Evolutionary conservation across 2,329 filamentous ascomycete species (phyloP).

Genomic region (Pestalotiopsis sp.): DNA sequence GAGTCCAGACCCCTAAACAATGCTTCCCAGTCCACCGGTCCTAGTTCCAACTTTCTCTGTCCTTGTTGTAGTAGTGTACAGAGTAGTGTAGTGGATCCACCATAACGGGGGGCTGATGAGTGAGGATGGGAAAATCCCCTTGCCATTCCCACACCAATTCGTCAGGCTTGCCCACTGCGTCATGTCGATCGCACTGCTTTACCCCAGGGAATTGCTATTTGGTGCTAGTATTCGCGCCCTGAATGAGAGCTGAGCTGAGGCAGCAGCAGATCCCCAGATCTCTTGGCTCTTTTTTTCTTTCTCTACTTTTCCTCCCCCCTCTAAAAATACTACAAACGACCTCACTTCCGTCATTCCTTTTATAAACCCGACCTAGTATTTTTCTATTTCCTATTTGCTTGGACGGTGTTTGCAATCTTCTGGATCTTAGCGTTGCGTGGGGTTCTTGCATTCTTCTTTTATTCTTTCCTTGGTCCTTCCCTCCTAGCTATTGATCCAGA

Average conservation of each 20-base stretch:
- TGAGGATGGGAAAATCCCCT: neutral
- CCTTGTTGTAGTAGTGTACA: neutral
- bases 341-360: neutral
- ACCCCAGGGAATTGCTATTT: neutral
- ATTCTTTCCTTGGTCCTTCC: neutral
- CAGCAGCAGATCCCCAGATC: neutral
- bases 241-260: too few species aligned
- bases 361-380: neutral
- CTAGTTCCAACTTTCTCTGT: neutral
- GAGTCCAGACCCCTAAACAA: neutral
- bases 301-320: neutral
- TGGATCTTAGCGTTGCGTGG: neutral
- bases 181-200: neutral
- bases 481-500: neutral
- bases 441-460: neutral
- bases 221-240: neutral
- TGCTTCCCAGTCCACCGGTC: neutral
- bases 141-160: neutral
- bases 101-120: neutral
- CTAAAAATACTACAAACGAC: too few species aligned
- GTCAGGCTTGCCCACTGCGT: neutral
- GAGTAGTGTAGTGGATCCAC: neutral
- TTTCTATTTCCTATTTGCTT: neutral
- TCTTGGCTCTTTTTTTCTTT: neutral
- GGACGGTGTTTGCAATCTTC: neutral